A percentile compares a stretch with the other conserved stretches of the same genome.
Evolutionary conservation across 2,329 filamentous ascomycete species (phyloP).

Genomic region (Hawksworthiomyces lignivorus): DNA sequence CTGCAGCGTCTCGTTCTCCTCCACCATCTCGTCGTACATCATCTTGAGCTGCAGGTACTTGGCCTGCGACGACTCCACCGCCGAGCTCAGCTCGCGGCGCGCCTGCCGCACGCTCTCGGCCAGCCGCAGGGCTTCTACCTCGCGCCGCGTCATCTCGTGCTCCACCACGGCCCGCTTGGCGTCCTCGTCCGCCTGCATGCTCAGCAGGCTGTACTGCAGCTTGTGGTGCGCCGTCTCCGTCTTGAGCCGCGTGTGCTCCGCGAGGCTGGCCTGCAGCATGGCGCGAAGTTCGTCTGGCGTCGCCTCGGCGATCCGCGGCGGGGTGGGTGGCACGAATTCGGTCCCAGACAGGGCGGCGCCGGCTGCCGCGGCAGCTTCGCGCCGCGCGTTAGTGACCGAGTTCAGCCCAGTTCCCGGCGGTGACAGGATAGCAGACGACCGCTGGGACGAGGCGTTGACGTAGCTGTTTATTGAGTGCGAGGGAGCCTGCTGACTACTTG

Average conservation of each 20-base stretch:
- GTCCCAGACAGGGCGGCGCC: slow-evolving; percentile 20
- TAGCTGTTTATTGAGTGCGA: slow-evolving; percentile 16
- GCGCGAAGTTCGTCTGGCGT: slow-evolving; percentile 47
- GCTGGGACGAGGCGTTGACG: slow-evolving; percentile 31
- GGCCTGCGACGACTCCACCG: slow-evolving; percentile 44
- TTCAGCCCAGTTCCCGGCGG: slow-evolving; percentile 42
- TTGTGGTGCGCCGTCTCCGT: slow-evolving; percentile 87
- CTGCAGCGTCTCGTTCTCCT: slow-evolving; percentile 56
- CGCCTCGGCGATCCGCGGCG: slow-evolving; percentile 44
- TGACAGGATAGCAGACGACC: slow-evolving; percentile 42
- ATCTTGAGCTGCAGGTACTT: slow-evolving; percentile 56
- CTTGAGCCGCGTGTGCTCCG: slow-evolving; percentile 55
- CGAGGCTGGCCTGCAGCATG: slow-evolving; percentile 47
- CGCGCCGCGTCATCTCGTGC: slow-evolving; percentile 80
- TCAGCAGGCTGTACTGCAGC: slow-evolving; percentile 77
- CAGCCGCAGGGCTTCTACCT: slow-evolving; percentile 75
- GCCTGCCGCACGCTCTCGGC: slow-evolving; percentile 62
- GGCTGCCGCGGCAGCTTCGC: slow-evolving; percentile 11
- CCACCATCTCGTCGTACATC: slow-evolving; percentile 57
- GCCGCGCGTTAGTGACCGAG: slow-evolving; percentile 18
- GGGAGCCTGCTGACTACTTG: too few relatives aligned
- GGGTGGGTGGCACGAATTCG: slow-evolving; percentile 40
- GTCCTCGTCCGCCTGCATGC: slow-evolving; percentile 76
- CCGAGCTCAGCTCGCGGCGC: slow-evolving; percentile 43
- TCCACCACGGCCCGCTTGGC: slow-evolving; percentile 84